A percentile compares a stretch with the other conserved stretches of the same genome.
Conservation (phyloP, 2,329 filamentous ascomycete genomes). For the Beauveria bassiana region DNA sequence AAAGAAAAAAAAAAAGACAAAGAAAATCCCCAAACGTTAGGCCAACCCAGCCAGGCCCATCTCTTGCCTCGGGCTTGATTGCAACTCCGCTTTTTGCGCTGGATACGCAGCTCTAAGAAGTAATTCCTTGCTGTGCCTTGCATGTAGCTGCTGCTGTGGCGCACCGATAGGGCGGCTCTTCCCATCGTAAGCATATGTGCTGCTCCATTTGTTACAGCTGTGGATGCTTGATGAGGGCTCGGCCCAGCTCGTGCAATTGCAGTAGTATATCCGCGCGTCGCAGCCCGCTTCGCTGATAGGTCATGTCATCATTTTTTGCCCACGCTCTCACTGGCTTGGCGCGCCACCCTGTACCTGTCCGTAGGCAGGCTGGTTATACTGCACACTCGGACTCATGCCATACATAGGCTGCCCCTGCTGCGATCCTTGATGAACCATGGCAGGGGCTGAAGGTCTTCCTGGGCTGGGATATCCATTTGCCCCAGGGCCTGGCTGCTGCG, state of each 20-base stretch:
- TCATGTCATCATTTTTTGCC: background rate
- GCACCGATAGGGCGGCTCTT: slow-evolving; percentile 2
- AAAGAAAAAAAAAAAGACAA: background rate
- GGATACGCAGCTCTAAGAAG: slow-evolving; percentile 3
- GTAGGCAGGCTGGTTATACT: slow-evolving; percentile 69
- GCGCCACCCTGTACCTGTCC: slow-evolving; percentile 57
- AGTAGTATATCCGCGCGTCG: slow-evolving; percentile 53
- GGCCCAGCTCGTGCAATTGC: slow-evolving; percentile 55
- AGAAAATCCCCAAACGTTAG: background rate
- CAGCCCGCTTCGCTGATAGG: slow-evolving; percentile 37
- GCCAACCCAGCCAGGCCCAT: background rate
- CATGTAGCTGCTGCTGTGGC: background rate
- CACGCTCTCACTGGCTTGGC: slow-evolving; percentile 57
- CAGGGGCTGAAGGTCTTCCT: slow-evolving; percentile 66
- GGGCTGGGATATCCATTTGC: slow-evolving; percentile 83
- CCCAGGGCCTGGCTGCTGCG: slow-evolving; percentile 53
- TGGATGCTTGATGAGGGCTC: slow-evolving; percentile 56
- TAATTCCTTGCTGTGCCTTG: background rate
- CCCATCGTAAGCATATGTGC: background rate
- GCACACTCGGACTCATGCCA: slow-evolving; percentile 68
- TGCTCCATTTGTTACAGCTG: slow-evolving; percentile 3
- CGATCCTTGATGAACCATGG: slow-evolving; percentile 93
- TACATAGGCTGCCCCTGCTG: slow-evolving; percentile 79
- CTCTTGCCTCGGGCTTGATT: background rate
- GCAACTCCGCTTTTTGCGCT: slow-evolving; percentile 1